These are phyloP conservation scores for Colletotrichum phormii DNA, from an alignment of 2,329 filamentous ascomycete genomes.

Conservation along the genomic window DNA sequence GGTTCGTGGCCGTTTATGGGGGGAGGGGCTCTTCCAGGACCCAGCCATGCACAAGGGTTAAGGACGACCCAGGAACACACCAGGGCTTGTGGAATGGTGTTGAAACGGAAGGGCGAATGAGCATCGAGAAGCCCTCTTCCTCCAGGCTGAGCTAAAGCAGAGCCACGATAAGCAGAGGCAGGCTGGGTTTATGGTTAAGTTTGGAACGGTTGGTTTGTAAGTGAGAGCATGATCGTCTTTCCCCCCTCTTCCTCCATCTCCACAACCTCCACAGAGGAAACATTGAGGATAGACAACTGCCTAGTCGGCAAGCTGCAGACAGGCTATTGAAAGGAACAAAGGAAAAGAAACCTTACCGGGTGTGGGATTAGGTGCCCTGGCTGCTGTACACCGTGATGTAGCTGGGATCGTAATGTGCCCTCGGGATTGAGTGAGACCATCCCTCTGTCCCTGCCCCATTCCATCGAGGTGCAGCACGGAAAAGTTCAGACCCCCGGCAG, in stretches of 20 bases:
- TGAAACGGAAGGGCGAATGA: conserved; percentile 18
- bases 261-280: not conserved
- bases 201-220: not conserved
- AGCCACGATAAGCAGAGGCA: not conserved
- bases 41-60: not conserved
- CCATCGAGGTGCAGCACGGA: conserved; percentile 1
- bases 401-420: not conserved
- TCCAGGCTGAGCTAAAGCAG: conserved; percentile 13
- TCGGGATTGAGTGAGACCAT: not conserved
- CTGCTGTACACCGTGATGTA: not conserved
- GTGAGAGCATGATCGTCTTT: not conserved
- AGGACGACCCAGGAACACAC: not conserved
- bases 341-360: conserved; percentile 12
- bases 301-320: not conserved
- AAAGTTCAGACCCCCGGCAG: conserved; percentile 2
- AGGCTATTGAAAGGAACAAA: not conserved
- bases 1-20: not conserved
- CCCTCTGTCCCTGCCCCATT: not conserved
- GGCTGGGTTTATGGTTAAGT: not conserved
- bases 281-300: not conserved
- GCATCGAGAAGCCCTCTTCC: conserved; percentile 1
- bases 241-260: not conserved
- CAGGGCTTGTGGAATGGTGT: conserved; percentile 2
- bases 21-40: no score
- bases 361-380: not conserved